A percentile compares a stretch with the other conserved stretches of the same genome.
Conservation (phyloP, 192 early-diverging fungal genomes). For the Martensiomyces pterosporus region DNA sequence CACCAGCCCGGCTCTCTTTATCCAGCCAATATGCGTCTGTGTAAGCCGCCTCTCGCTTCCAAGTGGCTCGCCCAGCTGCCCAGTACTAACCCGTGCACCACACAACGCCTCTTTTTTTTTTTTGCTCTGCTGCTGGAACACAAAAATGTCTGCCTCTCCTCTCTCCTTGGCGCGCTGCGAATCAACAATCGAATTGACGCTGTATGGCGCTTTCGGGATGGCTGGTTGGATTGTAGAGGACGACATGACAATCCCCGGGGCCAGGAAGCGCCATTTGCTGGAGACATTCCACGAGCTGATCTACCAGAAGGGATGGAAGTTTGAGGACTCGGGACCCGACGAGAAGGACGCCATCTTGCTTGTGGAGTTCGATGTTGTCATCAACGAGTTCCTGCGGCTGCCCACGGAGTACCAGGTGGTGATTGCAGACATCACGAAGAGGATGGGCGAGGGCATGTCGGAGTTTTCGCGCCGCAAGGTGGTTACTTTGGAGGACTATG, state of each 20-base stretch:
- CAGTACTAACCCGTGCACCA: no score
- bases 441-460: constrained; percentile 97
- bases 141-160: no score
- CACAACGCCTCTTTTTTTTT: not conserved
- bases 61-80: no score
- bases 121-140: no score
- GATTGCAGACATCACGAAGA: constrained; percentile 85
- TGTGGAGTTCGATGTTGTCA: constrained; percentile 84
- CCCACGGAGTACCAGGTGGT: constrained; percentile 69
- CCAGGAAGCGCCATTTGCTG: constrained; percentile 73
- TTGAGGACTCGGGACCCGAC: constrained; percentile 77
- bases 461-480: constrained; percentile 69
- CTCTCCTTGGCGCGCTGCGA: no score
- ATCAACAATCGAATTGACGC: not conserved
- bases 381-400: constrained; percentile 82
- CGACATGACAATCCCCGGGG: constrained; percentile 87
- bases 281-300: constrained; percentile 77
- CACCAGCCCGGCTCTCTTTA: no score
- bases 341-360: constrained; percentile 94
- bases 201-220: no score
- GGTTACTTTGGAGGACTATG: constrained; percentile 80
- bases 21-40: no score
- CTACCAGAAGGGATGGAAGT: constrained; percentile 74
- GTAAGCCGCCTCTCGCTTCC: no score
- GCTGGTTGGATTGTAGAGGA: constrained; percentile 77